Conservation (phyloP, 2,329 filamentous ascomycete genomes). For the Pleurostoma richardsiae region DNA sequence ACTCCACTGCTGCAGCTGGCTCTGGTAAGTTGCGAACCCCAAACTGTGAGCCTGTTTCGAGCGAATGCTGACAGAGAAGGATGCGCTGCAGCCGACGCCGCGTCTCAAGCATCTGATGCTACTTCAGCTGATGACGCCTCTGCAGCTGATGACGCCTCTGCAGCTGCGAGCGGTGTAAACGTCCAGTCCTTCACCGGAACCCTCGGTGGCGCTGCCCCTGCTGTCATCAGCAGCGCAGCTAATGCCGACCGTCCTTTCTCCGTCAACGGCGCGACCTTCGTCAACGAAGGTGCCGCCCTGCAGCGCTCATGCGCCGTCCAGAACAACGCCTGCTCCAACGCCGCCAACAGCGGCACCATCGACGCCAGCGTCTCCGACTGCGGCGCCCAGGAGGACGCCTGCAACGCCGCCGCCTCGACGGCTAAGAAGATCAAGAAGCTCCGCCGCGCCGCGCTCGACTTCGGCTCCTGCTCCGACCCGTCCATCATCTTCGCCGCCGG, state of each 20-base stretch:
- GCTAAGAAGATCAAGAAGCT: constrained; percentile 16
- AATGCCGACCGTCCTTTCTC: constrained; percentile 34
- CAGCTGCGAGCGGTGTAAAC: constrained; percentile 21
- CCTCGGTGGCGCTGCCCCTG: constrained; percentile 33
- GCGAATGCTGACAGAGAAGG: background rate
- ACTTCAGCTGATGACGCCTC: constrained; percentile 7
- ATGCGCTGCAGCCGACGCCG: constrained; percentile 1
- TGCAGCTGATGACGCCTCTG: constrained; percentile 4
- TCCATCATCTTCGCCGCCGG: constrained; percentile 42
- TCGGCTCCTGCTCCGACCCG: constrained; percentile 41
- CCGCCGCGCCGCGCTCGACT: constrained; percentile 23
- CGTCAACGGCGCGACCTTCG: constrained; percentile 52
- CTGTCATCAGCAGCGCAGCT: constrained; percentile 30
- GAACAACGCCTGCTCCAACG: constrained; percentile 44
- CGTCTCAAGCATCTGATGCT: constrained; percentile 1
- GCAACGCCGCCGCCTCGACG: constrained; percentile 19
- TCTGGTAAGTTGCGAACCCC: too few species aligned
- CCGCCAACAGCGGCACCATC: constrained; percentile 37
- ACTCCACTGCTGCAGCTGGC: constrained; percentile 11
- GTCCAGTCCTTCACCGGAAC: constrained; percentile 40
- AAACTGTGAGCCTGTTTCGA: background rate
- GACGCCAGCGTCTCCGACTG: constrained; percentile 32
- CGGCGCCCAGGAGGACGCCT: constrained; percentile 33
- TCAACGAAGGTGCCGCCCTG: constrained; percentile 36
- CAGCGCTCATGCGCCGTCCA: constrained; percentile 44